These are phyloP conservation scores for Sphaerulina vaccinii DNA, from an alignment of 2,329 filamentous ascomycete genomes.

Conservation along the genomic window DNA sequence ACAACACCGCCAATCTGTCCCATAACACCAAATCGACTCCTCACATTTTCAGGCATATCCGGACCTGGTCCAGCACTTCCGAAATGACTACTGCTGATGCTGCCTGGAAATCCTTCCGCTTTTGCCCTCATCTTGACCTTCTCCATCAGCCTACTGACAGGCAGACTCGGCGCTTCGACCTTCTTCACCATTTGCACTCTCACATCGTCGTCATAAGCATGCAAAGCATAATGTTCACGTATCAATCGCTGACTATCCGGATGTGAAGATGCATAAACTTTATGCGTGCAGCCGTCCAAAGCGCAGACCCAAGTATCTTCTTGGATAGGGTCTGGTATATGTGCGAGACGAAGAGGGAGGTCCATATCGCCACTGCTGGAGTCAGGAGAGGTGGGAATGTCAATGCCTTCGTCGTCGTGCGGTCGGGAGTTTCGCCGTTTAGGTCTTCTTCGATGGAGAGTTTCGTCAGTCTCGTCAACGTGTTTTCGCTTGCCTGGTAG, in stretches of 20 bases:
- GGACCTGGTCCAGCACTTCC: not conserved
- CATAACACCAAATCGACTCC: conserved; percentile 15
- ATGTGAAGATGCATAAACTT: conserved; percentile 62
- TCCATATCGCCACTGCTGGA: conserved; percentile 11
- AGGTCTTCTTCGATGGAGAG: conserved; percentile 7
- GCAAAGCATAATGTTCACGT: conserved; percentile 59
- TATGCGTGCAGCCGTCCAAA: conserved; percentile 62
- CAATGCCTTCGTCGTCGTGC: conserved; percentile 38
- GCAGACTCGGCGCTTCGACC: conserved; percentile 51
- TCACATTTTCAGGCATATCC: conserved; percentile 17
- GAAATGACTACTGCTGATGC: not conserved
- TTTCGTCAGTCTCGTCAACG: conserved; percentile 5
- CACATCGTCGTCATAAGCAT: conserved; percentile 57
- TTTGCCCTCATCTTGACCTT: conserved; percentile 40
- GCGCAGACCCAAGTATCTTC: conserved; percentile 65
- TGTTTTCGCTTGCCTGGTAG: conserved; percentile 22
- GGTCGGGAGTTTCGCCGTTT: conserved; percentile 27
- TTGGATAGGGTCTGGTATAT: conserved; percentile 29
- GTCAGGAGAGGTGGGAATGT: conserved; percentile 35
- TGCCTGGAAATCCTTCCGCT: conserved; percentile 24
- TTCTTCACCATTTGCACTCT: conserved; percentile 55
- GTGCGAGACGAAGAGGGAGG: conserved; percentile 32
- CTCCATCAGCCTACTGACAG: conserved; percentile 47
- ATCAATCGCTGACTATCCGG: conserved; percentile 58
- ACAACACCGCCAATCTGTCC: conserved; percentile 5